Base-by-base conservation (phyloP, 2,329 filamentous ascomycete species). In the Hymenotorrendiella dingleyae region DNA sequence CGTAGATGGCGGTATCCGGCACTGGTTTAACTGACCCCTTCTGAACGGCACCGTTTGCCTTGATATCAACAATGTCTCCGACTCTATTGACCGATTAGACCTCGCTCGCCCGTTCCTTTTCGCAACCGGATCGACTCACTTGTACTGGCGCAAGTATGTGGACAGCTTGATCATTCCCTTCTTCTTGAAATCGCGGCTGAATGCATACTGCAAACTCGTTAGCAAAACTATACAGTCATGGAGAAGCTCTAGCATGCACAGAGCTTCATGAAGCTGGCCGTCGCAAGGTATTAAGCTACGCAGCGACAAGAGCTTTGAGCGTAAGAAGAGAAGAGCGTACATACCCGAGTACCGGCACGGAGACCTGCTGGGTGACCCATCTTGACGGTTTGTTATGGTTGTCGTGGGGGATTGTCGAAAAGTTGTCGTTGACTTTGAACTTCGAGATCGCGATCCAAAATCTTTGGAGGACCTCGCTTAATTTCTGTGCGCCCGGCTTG, bases 11-110 rank as follows among this genome's bases (percentile, higher is more conserved):
- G 32, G 45, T 45, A n/a, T n/a, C n/a, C 10, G 48, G 42, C 19
- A 46, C n/a, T n/a, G n/a, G 40, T 36, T 52, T 48, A 16, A 59
- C 83, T 82, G 76, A 93, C 86, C 89, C 90, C 82, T 95, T 94
- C 78, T 95, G 90, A 57, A 94, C 86, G 66, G 89, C 93, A 84
- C 90, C 93, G 78, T 98, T 97, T 67, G 86, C 86, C 75, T 94
- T 94, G 70, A 98, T 88, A 70, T 98, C 93, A 66, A 98, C 93
- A 63, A 97, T 96, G 67, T 98, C 93, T 71, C 93, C 93, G 66
- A 98, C 93, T 70, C 83, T 88, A 62, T 50, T 56, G 46, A 56
- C 48, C 38, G 55, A 65, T 82, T 64, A 80, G 70, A 62, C 48
- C 48, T 55, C n/a, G n/a, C n/a, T 35, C 17, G 23, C 17, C 17